phyloP scores from a whole-genome alignment of 2,329 filamentous ascomycete species.

The Fusarium camptoceras region DNA sequence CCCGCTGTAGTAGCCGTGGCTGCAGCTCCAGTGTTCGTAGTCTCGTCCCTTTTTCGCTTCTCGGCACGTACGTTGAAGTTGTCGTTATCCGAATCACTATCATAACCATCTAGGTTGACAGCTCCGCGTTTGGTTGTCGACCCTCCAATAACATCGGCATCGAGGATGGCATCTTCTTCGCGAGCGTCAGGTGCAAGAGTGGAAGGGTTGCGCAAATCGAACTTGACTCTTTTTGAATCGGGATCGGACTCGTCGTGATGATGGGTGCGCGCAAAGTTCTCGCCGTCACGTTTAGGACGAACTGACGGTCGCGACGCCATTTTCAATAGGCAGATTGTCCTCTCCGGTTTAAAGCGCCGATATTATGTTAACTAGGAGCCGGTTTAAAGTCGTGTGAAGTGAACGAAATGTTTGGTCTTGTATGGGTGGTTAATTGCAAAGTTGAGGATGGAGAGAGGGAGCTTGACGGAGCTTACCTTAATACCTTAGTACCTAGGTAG shows the following conservation, averaged over 20 bases:
- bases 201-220: constrained; percentile 94
- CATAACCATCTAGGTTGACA: constrained; percentile 96
- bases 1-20: constrained; percentile 66
- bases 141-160: constrained; percentile 92
- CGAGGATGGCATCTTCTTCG: constrained; percentile 78
- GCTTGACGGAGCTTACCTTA: constrained; percentile 24
- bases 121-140: constrained; percentile 88
- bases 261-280: constrained; percentile 82
- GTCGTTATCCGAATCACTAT: constrained; percentile 93
- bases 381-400: neutral
- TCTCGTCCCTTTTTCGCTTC: constrained; percentile 64
- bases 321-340: neutral
- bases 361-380: neutral
- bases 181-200: constrained; percentile 85
- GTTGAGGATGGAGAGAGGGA: constrained; percentile 18
- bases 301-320: constrained; percentile 74
- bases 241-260: constrained; percentile 65
- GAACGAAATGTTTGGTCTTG: neutral
- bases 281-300: constrained; percentile 84
- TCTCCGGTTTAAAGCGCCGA: neutral
- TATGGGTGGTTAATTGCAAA: constrained; percentile 9
- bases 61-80: constrained; percentile 83
- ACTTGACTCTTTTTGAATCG: constrained; percentile 81
- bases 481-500: neutral
- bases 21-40: constrained; percentile 54